Percentiles rank a stretch among this genome's conserved stretches.
These are phyloP conservation scores for Trichomonascus vanleenenianus DNA, from an alignment of 805 yeast species.

Conservation along the genomic window DNA sequence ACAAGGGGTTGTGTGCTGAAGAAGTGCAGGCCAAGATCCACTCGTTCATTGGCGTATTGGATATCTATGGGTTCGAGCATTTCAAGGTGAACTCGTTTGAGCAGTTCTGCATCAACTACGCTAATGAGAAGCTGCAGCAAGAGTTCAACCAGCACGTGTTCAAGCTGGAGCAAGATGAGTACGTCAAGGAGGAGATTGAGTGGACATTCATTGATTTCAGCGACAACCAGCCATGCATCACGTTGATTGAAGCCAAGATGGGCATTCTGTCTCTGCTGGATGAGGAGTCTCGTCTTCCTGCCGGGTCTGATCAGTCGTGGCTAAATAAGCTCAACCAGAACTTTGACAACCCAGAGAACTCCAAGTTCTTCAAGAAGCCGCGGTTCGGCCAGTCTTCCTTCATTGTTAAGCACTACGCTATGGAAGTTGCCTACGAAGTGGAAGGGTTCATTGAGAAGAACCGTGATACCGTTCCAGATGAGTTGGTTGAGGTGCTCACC, in stretches of 20 bases:
- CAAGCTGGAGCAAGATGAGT: conserved; percentile 94
- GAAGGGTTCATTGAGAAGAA: conserved; percentile 96
- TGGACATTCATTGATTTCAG: conserved; percentile 96
- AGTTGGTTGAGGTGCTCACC: conserved; percentile 78
- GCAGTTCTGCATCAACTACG: conserved; percentile 95
- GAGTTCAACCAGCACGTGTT: conserved; percentile 96
- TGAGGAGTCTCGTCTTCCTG: conserved; percentile 91
- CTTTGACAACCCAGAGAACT: conserved; percentile 68
- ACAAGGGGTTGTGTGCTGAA: conserved; percentile 72
- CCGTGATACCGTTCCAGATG: conserved; percentile 95
- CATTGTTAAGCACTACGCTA: conserved; percentile 87
- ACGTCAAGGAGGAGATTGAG: conserved; percentile 82
- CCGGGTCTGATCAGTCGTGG: conserved; percentile 92
- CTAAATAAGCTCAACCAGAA: conserved; percentile 81
- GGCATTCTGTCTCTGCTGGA: conserved; percentile 86
- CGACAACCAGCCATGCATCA: conserved; percentile 95
- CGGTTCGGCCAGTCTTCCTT: conserved; percentile 89
- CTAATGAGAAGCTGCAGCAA: conserved; percentile 94
- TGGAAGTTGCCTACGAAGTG: conserved; percentile 84
- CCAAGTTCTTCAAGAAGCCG: conserved; percentile 80
- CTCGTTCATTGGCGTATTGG: conserved; percentile 90
- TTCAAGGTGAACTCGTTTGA: conserved; percentile 91
- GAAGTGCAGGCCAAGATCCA: conserved; percentile 50
- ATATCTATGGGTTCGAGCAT: conserved; percentile 96
- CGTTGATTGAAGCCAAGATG: conserved; percentile 77